These are phyloP conservation scores for Grifola frondosa DNA, from an alignment of 1,284 basidiomycete species.

Conservation along the genomic window DNA sequence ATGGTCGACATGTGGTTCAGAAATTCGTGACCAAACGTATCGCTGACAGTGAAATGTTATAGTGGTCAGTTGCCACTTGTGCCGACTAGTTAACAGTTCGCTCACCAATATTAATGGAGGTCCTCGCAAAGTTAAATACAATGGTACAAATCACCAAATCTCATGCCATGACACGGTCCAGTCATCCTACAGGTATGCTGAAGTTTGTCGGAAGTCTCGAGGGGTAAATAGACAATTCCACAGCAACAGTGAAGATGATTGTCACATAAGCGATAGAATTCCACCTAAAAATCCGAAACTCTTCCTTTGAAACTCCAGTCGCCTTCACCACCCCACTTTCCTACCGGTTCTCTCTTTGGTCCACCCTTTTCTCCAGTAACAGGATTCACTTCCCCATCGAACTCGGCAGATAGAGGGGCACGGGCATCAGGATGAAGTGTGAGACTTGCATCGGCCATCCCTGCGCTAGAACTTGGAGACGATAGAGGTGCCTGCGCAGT, in stretches of 20 bases:
- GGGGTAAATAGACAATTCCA: not conserved
- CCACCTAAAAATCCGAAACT: slow-evolving; percentile 71
- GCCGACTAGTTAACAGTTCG: too few species aligned
- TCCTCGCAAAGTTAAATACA: too few species aligned
- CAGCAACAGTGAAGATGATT: too few species aligned
- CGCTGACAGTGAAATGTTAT: too few species aligned
- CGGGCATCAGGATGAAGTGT: slow-evolving; percentile 70
- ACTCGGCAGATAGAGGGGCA: slow-evolving; percentile 56
- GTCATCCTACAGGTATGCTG: too few species aligned
- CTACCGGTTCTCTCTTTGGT: slow-evolving; percentile 74
- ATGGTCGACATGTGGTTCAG: too few species aligned
- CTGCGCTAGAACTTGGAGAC: slow-evolving; percentile 16
- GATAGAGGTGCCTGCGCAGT: slow-evolving; percentile 50
- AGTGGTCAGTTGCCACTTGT: too few species aligned
- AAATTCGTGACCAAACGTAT: too few species aligned
- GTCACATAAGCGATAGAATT: too few species aligned
- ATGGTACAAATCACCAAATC: too few species aligned
- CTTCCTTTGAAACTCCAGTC: slow-evolving; percentile 86
- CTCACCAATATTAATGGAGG: too few species aligned
- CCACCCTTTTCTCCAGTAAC: slow-evolving; percentile 74
- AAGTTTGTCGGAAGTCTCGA: not conserved
- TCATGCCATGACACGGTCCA: too few species aligned
- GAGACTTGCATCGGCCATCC: slow-evolving; percentile 38
- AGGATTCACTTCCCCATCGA: slow-evolving; percentile 74
- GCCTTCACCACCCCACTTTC: slow-evolving; percentile 58